phyloP scores from a whole-genome alignment of 805 yeast species.

The Nakazawaea laoshanensis region DNA sequence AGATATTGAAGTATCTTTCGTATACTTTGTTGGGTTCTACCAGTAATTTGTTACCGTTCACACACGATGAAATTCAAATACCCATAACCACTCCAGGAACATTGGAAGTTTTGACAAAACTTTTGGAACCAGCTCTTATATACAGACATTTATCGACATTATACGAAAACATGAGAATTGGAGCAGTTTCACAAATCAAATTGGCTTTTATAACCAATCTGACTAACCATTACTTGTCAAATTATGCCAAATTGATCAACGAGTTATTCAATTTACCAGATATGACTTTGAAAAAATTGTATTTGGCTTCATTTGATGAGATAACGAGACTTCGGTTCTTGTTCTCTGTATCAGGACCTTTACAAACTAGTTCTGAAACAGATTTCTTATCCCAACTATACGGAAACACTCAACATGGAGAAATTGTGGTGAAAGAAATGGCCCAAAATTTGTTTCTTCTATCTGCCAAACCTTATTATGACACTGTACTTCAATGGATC shows the following conservation, averaged over 20 bases:
- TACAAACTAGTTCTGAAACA: conserved; percentile 24
- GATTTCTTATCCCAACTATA: conserved; percentile 47
- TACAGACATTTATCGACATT: conserved; percentile 35
- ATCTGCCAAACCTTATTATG: conserved; percentile 51
- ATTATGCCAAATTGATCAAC: conserved; percentile 29
- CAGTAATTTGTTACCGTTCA: conserved; percentile 44
- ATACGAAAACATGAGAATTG: conserved; percentile 20
- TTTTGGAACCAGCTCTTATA: conserved; percentile 68
- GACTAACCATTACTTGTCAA: conserved; percentile 28
- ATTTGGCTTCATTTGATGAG: conserved; percentile 37
- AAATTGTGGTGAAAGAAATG: conserved; percentile 35
- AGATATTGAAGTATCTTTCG: conserved; percentile 36
- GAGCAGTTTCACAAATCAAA: conserved; percentile 39
- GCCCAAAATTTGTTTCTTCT: conserved; percentile 35
- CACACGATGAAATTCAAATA: conserved; percentile 24
- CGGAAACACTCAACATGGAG: conserved; percentile 54
- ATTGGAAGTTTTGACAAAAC: conserved; percentile 40
- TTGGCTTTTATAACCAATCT: conserved; percentile 49
- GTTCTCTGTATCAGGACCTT: background rate
- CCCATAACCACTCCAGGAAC: conserved; percentile 51
- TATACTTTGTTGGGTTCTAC: conserved; percentile 57
- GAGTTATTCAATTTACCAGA: conserved; percentile 21
- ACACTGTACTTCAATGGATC: conserved; percentile 59
- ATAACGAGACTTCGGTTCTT: conserved; percentile 52
- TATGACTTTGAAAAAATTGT: conserved; percentile 25